phyloP scores from a whole-genome alignment of 2,329 filamentous ascomycete genomes.

The Trichoderma sp. region DNA sequence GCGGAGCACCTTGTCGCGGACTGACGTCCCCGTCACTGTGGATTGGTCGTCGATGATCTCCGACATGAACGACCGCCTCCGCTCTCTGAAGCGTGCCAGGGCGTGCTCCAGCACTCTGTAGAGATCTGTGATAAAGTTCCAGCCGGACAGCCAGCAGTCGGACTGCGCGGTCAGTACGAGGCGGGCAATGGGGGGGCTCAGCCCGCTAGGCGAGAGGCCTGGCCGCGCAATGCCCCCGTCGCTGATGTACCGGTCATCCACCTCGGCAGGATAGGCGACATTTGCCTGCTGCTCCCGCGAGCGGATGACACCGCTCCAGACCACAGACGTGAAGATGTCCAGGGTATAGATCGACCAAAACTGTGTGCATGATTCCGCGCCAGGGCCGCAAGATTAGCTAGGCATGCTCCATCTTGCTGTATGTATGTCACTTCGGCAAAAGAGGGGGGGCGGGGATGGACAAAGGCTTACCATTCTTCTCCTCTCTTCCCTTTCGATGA shows the following conservation, averaged over 20 bases:
- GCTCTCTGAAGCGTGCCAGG: constrained; percentile 35
- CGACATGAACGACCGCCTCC: constrained; percentile 30
- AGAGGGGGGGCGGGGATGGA: not conserved
- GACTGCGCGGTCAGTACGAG: constrained; percentile 24
- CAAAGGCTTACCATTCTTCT: constrained; percentile 43
- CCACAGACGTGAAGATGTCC: constrained; percentile 56
- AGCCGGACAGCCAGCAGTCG: constrained; percentile 55
- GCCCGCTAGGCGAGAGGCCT: constrained; percentile 15
- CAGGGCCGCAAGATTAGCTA: not conserved
- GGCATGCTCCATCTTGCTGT: not conserved
- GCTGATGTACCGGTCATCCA: constrained; percentile 50
- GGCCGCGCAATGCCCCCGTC: constrained; percentile 22
- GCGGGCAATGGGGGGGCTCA: constrained; percentile 21
- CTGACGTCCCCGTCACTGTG: constrained; percentile 30
- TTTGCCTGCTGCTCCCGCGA: constrained; percentile 34
- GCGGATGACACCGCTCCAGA: constrained; percentile 46
- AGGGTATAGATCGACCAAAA: constrained; percentile 62
- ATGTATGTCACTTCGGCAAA: not conserved
- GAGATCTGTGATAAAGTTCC: constrained; percentile 60
- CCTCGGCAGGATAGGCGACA: constrained; percentile 34
- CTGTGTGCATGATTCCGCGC: constrained; percentile 33
- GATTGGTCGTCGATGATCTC: constrained; percentile 33
- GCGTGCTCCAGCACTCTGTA: constrained; percentile 60
- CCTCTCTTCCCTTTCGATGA: constrained; percentile 52
- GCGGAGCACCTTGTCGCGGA: constrained; percentile 33